Evolutionary conservation across 768 basidiomycete species (phyloP), one percentile per base, ranked within the genome.

Genomic region (Trametes meyenii): DNA sequence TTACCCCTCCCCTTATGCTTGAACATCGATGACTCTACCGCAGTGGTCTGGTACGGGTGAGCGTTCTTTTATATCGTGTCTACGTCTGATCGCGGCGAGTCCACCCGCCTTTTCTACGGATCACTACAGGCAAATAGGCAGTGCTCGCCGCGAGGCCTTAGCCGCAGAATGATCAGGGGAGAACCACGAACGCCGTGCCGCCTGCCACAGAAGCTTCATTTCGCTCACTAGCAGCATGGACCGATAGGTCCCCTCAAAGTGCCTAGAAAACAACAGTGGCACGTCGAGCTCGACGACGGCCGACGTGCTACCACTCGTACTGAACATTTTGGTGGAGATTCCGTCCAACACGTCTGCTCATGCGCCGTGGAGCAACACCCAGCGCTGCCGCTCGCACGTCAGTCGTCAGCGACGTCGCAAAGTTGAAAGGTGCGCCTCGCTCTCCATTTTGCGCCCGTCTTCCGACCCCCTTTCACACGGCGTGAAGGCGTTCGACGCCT

Each of bases 51-150:
- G 52, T 24, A 8, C 48, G 29, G 29, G 29, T 33, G 29, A 3
- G 4, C 29, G 29, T 33, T 33, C 29, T 33, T n/a, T 16, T 45
- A 33, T 33, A 33, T 8, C 3, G 29, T 33, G 29, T 33, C 29
- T 33, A 8, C 29, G 29, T 3, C 29, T 33, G 29, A 33, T 33
- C 29, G 29, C 29, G 29, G 29, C 59, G 4, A 5, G 29, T 3
- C 50, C 21, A 7, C 10, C 33, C 44, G 33, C 43, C 29, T 35
- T 2, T 26, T 5, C 19, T 21, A 36, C 54, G 43, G 43, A 55
- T 55, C 54, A 45, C 19, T 45, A 43, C 3, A 21, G n/a, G 35
- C 44, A 45, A 33, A 55, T 55, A 55, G 54, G 54, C 54, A 55
- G 54, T 55, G 54, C 35, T 29, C 29, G 42, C 29, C 43, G 35